Conservation (phyloP, 495 filamentous ascomycete species). For the Chaetomidium leptoderma region DNA sequence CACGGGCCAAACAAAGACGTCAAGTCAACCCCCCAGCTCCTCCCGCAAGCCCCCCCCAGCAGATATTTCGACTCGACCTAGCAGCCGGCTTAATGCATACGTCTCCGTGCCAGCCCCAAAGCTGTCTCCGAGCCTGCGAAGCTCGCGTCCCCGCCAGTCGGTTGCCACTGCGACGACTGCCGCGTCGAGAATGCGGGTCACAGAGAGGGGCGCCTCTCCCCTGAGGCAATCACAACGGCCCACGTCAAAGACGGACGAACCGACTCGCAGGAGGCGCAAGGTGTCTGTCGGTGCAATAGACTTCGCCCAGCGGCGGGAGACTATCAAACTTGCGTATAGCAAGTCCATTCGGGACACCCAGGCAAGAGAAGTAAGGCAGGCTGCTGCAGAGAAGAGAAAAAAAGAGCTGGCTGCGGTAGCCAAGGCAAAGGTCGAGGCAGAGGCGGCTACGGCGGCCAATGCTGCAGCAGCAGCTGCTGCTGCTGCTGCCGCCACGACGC, state of each 20-base stretch:
- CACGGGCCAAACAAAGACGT: constrained; percentile 35
- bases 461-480: constrained; percentile 18
- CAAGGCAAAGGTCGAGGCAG: constrained; percentile 30
- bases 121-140: constrained; percentile 66
- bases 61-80: constrained; percentile 28
- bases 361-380: constrained; percentile 50
- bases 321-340: constrained; percentile 75
- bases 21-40: constrained; percentile 31
- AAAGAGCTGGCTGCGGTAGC: constrained; percentile 42
- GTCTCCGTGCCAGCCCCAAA: constrained; percentile 49
- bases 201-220: constrained; percentile 38
- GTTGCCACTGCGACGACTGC: constrained; percentile 68
- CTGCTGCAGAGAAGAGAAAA: constrained; percentile 40
- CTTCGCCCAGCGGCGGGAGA: constrained; percentile 70
- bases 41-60: constrained; percentile 31
- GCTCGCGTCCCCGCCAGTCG: constrained; percentile 74
- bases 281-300: constrained; percentile 64
- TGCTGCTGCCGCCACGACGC: neutral
- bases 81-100: constrained; percentile 50
- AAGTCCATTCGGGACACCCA: constrained; percentile 69
- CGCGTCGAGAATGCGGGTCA: constrained; percentile 57
- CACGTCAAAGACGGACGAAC: constrained; percentile 32
- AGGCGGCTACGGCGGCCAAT: constrained; percentile 28
- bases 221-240: constrained; percentile 38
- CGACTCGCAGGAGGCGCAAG: constrained; percentile 40